Base-by-base conservation (phyloP, 2,329 filamentous ascomycete genomes). In the Fusarium metavorans region DNA sequence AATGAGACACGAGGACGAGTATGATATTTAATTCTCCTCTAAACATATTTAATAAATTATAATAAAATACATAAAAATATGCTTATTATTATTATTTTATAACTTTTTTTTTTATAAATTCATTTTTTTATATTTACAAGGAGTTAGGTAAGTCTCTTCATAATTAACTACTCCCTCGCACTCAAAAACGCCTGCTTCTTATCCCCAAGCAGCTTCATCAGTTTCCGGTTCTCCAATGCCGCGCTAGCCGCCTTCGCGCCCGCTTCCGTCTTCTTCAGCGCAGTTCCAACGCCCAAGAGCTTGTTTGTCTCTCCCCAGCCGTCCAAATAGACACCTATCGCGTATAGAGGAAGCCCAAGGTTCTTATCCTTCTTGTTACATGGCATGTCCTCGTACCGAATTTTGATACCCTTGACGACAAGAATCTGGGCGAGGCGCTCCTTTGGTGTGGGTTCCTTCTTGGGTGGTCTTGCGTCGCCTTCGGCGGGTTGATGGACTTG, bases 251-350 rank as follows among this genome's bases (percentile, higher is more conserved):
- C 93, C 74, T 89, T 91, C 16, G 88, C 85, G 0, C 91, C 92
- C 1, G 93, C 94, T 66, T 94, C 92, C 66, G 89, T 90, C 83
- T 95, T 95, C 64, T 88, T 90, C 72, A 90, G 83, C 1, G 89
- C 93, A 35, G 87, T 88, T 0, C 92, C 93, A 52, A 85, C 86
- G 0, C 91, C 93, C 7, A 95, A 82, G 66, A 89, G 83, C 79
- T 90, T 88, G 58, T 89, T 84, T 35, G 86, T 87, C 81, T 92
- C 91, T 6, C 93, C 93, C 87, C 91, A 93, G 0, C 92, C 93
- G 23, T 90, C 88, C 32, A 95, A 83, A 76, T 90, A 93, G 0
- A 90, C 87, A 1, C 88, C 92, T 1, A 95, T 87, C 4, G 87
- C 89, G 79, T 89, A 94, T 30, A 91, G 82, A 20, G 89, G 87